Conservation (phyloP, 257 asterid species). For the Euphrasia confusa region DNA sequence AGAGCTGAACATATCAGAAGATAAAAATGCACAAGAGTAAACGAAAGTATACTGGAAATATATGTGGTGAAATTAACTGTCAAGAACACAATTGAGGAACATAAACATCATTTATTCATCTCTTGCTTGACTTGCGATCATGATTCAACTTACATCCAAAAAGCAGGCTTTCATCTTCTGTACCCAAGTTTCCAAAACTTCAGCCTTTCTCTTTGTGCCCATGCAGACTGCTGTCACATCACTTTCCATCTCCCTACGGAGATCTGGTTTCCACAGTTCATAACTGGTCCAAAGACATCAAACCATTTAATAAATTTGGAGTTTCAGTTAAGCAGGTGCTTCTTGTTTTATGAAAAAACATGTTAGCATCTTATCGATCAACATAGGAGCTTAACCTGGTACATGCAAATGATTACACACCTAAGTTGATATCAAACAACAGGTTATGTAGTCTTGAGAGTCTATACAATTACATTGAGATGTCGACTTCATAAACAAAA, state of each 20-base stretch:
- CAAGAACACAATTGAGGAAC: conserved; percentile 15
- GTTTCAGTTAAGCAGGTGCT: conserved; percentile 8
- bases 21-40: conserved; percentile 17
- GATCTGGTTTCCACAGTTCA: conserved; percentile 96
- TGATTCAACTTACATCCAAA: conserved; percentile 62
- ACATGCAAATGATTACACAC: conserved; percentile 1
- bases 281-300: conserved; percentile 42
- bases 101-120: conserved; percentile 2
- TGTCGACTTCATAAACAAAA: background rate
- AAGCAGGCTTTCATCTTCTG: conserved; percentile 92
- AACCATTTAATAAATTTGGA: conserved; percentile 20
- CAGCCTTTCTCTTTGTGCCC: conserved; percentile 75
- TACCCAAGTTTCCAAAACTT: conserved; percentile 80
- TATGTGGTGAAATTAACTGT: background rate
- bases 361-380: conserved; percentile 13
- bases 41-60: conserved; percentile 2
- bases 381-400: conserved; percentile 17
- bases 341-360: conserved; percentile 16
- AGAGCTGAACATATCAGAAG: conserved; percentile 16
- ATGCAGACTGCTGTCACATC: conserved; percentile 87
- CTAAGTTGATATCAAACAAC: conserved; percentile 17
- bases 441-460: conserved; percentile 12
- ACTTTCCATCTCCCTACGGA: conserved; percentile 87
- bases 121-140: conserved; percentile 20
- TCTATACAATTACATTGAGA: conserved; percentile 12